phyloP scores from a whole-genome alignment of 2,329 filamentous ascomycete species.

The Berkeleyomyces basicola region DNA sequence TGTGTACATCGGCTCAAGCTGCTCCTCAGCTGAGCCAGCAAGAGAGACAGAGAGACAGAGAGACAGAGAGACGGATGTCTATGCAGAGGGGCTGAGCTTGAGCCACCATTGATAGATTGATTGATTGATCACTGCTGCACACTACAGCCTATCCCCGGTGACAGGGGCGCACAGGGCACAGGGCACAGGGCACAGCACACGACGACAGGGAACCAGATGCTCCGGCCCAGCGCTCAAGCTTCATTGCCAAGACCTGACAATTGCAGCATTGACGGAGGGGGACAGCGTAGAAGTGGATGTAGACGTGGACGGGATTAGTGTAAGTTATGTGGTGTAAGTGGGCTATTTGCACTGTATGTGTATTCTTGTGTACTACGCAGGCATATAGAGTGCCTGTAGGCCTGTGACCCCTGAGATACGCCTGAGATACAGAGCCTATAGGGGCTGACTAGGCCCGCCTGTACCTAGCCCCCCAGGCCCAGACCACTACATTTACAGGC shows the following conservation, averaged over 20 bases:
- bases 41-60: not conserved
- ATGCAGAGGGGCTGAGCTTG: not conserved
- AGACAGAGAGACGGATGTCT: not conserved
- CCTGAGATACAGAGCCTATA: not conserved
- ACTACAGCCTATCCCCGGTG: not conserved
- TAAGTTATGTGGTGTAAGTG: too few relatives aligned
- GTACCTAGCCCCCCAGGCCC: not conserved
- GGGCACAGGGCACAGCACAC: not conserved
- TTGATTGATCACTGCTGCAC: too few relatives aligned
- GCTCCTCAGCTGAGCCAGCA: not conserved
- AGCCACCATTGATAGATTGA: not conserved
- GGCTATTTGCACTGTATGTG: not conserved
- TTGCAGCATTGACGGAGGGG: not conserved
- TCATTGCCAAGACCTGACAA: not conserved
- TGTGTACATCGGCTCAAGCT: not conserved
- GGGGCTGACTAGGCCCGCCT: not conserved
- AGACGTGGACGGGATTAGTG: not conserved
- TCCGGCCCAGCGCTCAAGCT: not conserved
- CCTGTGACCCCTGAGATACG: too few relatives aligned
- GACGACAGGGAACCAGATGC: too few relatives aligned
- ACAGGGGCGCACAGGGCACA: not conserved
- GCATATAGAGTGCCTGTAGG: not conserved
- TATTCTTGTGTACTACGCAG: too few relatives aligned
- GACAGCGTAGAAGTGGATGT: not conserved
- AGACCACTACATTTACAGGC: not conserved